Evolutionary conservation across 2,329 filamentous ascomycete species (phyloP), one percentile per base, ranked within the genome.

Genomic region (Tolypocladium cylindrosporum): DNA sequence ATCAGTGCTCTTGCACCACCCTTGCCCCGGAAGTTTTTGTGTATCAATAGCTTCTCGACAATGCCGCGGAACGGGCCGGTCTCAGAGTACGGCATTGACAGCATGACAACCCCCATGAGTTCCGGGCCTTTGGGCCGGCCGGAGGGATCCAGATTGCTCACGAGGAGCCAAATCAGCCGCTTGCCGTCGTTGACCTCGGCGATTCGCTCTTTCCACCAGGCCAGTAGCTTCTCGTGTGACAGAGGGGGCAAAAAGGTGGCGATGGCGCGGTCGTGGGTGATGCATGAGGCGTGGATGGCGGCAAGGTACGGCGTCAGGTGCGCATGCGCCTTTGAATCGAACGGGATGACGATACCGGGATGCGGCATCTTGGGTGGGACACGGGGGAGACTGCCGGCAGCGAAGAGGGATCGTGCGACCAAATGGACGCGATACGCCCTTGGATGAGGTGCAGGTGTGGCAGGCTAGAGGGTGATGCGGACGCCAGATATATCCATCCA

Each of bases 241-340:
- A 86, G 71, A 0, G 84, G 83, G n/a, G 82, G 81, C 16, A 84
- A 72, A 66, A 86, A 87, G 5, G 77, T 81, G 34, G 80, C 80
- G 41, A 83, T 75, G 61, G 78, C 80, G 65, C 77, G 74, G 69
- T 84, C 82, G 59, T 77, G 72, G 5, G 78, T 79, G 66, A 87
- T 83, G 70, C 83, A 85, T 16, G 77, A 75, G 59, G 76, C 79
- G 62, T 86, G 84, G 31, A 87, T 74, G 53, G 77, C 75, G 41
- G 82, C 82, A 21, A 87, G 74, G 64, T 82, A 81, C 19, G 79
- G 76, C 31, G 83, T 74, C 27, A 86, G 75, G 64, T 81, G 77
- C 36, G 71, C 65, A 63, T 86, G 80, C 41, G 72, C 67, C 9
- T 65, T 66, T 3, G 75, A 69, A 34, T 73, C 70, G 68, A 80